phyloP scores from a whole-genome alignment of 2,329 filamentous ascomycete species.

The Lachnellula hyalina region DNA sequence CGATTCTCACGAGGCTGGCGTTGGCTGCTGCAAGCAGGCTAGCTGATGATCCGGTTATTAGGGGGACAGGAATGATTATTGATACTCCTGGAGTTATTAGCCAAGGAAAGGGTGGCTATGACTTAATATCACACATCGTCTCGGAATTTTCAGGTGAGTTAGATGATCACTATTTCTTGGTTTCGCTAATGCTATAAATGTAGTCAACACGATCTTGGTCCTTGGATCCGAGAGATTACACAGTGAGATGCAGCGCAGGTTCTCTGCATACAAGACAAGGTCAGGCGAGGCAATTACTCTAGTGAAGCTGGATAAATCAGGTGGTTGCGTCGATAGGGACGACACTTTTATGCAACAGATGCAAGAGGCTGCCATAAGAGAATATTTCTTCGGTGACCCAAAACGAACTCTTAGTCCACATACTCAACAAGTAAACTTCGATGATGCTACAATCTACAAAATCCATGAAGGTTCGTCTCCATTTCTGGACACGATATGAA shows the following conservation, averaged over 20 bases:
- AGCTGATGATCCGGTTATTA: conserved; percentile 67
- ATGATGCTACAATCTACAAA: conserved; percentile 67
- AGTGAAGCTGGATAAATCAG: conserved; percentile 75
- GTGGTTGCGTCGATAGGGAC: conserved; percentile 75
- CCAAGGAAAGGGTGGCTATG: conserved; percentile 61
- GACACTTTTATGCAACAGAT: conserved; percentile 66
- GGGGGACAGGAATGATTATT: conserved; percentile 73
- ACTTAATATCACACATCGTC: conserved; percentile 75
- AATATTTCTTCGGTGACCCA: conserved; percentile 89
- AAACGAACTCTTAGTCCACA: conserved; percentile 77
- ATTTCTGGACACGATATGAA: not conserved
- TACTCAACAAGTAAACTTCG: conserved; percentile 78
- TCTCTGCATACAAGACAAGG: conserved; percentile 50
- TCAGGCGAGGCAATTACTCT: conserved; percentile 67
- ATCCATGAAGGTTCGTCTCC: conserved; percentile 51
- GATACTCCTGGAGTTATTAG: conserved; percentile 72
- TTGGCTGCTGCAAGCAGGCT: conserved; percentile 72
- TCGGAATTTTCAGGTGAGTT: conserved; percentile 58
- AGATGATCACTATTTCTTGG: not conserved
- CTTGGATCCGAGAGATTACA: conserved; percentile 74
- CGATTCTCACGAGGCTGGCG: conserved; percentile 70
- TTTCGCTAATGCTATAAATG: conserved; percentile 5
- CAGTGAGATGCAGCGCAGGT: conserved; percentile 67
- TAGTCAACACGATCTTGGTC: conserved; percentile 74
- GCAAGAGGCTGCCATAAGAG: conserved; percentile 72